Evolutionary conservation across 495 filamentous ascomycete genomes (phyloP).

Genomic region (Podospora australis): DNA sequence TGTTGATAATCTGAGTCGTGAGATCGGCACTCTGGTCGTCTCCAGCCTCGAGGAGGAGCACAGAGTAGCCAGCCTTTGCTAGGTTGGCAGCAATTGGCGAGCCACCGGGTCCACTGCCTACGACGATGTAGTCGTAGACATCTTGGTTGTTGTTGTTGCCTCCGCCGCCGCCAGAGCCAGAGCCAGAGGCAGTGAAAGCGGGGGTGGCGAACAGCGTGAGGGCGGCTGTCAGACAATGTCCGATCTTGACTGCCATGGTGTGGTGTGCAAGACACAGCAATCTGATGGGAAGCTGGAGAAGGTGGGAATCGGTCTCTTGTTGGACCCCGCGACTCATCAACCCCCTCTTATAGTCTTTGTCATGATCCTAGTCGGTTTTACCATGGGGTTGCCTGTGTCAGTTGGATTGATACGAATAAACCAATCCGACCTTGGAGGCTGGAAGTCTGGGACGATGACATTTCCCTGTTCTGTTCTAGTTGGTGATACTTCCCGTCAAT

Average conservation of each 20-base stretch:
- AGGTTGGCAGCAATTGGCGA: constrained; percentile 50
- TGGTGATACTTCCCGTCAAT: neutral
- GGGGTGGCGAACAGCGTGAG: neutral
- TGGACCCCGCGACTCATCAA: neutral
- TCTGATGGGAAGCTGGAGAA: neutral
- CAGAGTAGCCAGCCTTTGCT: constrained; percentile 46
- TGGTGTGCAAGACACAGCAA: neutral
- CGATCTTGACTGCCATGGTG: neutral
- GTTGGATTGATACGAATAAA: neutral
- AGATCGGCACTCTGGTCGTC: constrained; percentile 43
- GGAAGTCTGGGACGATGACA: neutral
- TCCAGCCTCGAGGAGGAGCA: constrained; percentile 54
- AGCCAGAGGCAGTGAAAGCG: neutral
- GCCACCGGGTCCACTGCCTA: constrained; percentile 54
- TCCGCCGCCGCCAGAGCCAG: neutral
- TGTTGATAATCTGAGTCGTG: constrained; percentile 18
- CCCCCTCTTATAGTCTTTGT: neutral
- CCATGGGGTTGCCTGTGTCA: neutral
- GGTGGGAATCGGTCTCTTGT: neutral
- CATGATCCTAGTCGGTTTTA: neutral
- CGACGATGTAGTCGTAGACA: constrained; percentile 52
- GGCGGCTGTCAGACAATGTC: neutral
- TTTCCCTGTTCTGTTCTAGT: neutral
- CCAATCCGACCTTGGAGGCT: neutral
- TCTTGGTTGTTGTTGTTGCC: constrained; percentile 1